Evolutionary conservation across 371 early-diverging fungal species (phyloP).

Genomic region (Mortierella sp.): DNA sequence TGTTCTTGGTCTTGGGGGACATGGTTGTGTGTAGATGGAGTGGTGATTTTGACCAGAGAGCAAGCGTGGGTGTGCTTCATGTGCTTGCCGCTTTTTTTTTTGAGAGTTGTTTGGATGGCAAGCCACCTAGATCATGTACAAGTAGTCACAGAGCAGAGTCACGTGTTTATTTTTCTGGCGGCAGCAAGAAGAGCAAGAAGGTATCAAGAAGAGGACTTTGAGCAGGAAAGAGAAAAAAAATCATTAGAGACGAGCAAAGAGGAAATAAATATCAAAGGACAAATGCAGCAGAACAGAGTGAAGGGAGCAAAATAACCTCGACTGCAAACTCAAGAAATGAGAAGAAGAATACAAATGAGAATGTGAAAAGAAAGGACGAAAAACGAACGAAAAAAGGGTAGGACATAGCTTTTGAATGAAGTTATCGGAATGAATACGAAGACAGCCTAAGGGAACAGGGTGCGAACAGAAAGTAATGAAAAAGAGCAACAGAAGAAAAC

Average conservation of each 20-base stretch:
- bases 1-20: constrained; percentile 39
- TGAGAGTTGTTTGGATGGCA: constrained; percentile 6
- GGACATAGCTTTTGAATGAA: constrained; percentile 31
- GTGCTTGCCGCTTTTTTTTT: neutral
- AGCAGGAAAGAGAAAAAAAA: constrained; percentile 1
- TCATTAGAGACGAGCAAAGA: neutral
- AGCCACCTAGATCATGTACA: neutral
- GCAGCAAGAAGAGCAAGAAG: neutral
- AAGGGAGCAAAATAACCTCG: neutral
- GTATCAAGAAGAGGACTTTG: neutral
- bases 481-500: constrained; percentile 6
- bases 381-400: constrained; percentile 7
- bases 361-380: neutral
- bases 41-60: constrained; percentile 6
- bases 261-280: constrained; percentile 4
- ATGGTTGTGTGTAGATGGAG: constrained; percentile 12
- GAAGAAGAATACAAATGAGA: constrained; percentile 10
- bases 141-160: neutral
- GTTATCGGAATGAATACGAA: neutral
- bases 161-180: neutral
- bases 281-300: neutral
- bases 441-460: constrained; percentile 8
- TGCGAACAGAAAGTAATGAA: constrained; percentile 6
- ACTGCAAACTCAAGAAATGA: neutral
- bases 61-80: neutral